Evolutionary conservation across 176 grass and related monocot species (phyloP), one percentile per base, ranked within the genome.

Genomic region (Metroxylon sagu): DNA sequence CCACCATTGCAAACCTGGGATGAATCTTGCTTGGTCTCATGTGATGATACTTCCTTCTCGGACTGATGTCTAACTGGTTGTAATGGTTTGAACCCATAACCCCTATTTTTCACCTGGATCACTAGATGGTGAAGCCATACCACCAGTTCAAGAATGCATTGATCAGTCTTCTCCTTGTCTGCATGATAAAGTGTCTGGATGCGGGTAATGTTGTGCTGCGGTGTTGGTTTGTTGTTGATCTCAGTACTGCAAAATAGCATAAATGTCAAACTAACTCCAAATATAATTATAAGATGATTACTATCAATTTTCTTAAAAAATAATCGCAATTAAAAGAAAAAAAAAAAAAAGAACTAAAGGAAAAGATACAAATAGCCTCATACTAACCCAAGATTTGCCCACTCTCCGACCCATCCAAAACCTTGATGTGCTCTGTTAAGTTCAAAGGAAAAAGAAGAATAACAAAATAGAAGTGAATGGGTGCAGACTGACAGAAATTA

Each of bases 381-480:
- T 64, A 80, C 93, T 97, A 59, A 97, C 93, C 87, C 84, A 14
- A 92, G 50, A 61, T 83, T 97, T 51, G 93, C 93, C 93, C 93
- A 97, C 52, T 97, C 93, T 16, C 93, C 93, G 4, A 97, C 93
- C 87, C 93, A 92, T 73, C 87, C 93, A 67, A 97, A 97, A 16
- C 93, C 87, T 88, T 97, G 93, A 74, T 97, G 93, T 18, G 84
- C 78, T 76, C 93, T 97, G 84, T 51, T 26, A 19, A 76, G 63
- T 53, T 51, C 52, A 60, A 43, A 43, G 8, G 35, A 43, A 43
- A 43, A 43, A 12, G 35, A 43, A 43, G 10, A 43, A 2, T 43
- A 14, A 43, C 5, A 43, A 43, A 43, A 43, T 3, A 43, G 10
- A 43, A 43, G 35, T 43, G 35, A 43, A 43, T 14, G 12, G 10